Conservation (phyloP, 352 stramenopile species). For the Globisporangium alternatum region DNA sequence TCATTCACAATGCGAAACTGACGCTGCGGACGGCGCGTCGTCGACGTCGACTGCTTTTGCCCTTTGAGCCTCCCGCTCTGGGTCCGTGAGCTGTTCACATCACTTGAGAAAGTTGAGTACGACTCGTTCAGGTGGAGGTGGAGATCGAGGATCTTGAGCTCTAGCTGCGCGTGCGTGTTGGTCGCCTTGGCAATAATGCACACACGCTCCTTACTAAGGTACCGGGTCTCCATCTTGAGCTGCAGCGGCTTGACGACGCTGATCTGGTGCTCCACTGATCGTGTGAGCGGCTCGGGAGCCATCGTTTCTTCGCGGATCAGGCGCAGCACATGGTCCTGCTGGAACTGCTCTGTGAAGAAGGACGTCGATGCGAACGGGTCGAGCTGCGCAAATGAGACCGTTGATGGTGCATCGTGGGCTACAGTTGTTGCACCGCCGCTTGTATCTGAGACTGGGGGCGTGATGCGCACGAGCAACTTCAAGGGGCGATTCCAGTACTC, state of each 20-base stretch:
- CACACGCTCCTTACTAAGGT: conserved; percentile 34
- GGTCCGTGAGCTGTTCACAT: neutral
- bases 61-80: conserved; percentile 1
- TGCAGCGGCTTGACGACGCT: conserved; percentile 52
- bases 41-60: neutral
- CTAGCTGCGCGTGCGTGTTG: conserved; percentile 43
- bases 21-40: neutral
- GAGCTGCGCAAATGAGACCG: neutral
- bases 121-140: conserved; percentile 64
- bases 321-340: conserved; percentile 33
- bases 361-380: conserved; percentile 5
- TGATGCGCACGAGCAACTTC: conserved; percentile 50
- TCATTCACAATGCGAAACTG: conserved; percentile 38
- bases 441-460: conserved; percentile 25
- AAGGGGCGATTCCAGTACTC: conserved; percentile 60
- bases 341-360: conserved; percentile 37
- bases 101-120: neutral
- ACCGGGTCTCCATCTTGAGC: conserved; percentile 52
- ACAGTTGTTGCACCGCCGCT: conserved; percentile 1
- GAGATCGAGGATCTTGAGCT: conserved; percentile 51
- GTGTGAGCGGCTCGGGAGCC: conserved; percentile 36
- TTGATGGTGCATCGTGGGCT: neutral
- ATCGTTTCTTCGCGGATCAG: conserved; percentile 46
- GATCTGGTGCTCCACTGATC: conserved; percentile 45
- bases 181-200: conserved; percentile 44